Evolutionary conservation across 2,329 filamentous ascomycete species (phyloP).

Genomic region (Pyrenophora graminea): DNA sequence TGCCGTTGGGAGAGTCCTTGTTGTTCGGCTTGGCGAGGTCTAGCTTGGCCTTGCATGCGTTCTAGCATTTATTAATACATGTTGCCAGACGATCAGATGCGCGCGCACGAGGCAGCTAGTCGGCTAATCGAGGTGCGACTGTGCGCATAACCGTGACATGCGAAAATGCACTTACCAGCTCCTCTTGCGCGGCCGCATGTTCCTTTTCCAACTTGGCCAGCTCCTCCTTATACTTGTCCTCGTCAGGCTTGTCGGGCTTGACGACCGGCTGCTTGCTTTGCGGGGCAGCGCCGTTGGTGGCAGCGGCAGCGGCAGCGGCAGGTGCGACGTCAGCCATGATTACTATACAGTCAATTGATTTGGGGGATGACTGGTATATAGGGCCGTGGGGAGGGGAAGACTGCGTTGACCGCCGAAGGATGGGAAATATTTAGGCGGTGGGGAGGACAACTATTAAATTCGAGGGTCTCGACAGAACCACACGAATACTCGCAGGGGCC

Average conservation of each 20-base stretch:
- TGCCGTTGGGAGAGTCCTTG: conserved; percentile 76
- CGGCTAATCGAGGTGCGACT: conserved; percentile 8
- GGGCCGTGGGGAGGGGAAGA: conserved; percentile 12
- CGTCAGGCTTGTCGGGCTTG: conserved; percentile 85
- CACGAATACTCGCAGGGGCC: conserved; percentile 21
- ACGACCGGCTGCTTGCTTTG: conserved; percentile 46
- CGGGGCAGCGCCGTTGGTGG: conserved; percentile 34
- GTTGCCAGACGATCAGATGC: neutral
- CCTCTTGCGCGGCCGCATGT: conserved; percentile 75
- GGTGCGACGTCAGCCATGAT: conserved; percentile 47
- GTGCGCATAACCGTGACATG: neutral
- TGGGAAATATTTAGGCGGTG: conserved; percentile 7
- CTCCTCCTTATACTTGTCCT: conserved; percentile 78
- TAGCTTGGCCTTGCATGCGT: conserved; percentile 84
- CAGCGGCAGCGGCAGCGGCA: conserved; percentile 42
- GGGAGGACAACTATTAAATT: conserved; percentile 32
- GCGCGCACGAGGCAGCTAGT: conserved; percentile 18
- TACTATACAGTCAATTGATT: conserved; percentile 25
- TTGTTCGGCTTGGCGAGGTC: conserved; percentile 81
- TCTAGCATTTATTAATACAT: conserved; percentile 57
- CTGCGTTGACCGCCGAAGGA: conserved; percentile 10
- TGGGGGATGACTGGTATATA: conserved; percentile 19
- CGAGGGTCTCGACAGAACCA: conserved; percentile 24
- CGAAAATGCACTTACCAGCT: conserved; percentile 56
- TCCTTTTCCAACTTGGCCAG: conserved; percentile 85